phyloP scores from a whole-genome alignment of 2,329 filamentous ascomycete genomes.

The Lasiodiplodia gonubiensis region DNA sequence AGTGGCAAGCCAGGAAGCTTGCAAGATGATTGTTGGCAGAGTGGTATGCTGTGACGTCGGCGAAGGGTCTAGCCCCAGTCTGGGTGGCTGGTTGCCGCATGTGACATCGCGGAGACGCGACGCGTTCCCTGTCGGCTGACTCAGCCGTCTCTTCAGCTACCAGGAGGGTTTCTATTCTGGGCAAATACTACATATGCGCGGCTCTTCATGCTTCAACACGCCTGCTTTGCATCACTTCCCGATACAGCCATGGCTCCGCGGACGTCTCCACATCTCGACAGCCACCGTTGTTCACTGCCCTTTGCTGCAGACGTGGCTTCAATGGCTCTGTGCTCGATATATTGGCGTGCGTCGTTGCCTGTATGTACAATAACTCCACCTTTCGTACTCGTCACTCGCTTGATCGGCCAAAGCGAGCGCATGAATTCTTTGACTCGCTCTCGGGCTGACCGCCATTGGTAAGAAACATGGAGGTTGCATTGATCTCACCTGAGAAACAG shows the following conservation, averaged over 20 bases:
- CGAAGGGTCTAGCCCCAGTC: not conserved
- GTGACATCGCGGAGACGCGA: conserved; percentile 14
- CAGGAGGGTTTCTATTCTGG: not conserved
- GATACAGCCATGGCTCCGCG: not conserved
- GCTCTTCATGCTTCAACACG: not conserved
- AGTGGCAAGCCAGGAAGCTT: not conserved
- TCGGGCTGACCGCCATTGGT: not conserved
- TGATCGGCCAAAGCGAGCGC: not conserved
- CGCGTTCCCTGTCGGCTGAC: not conserved
- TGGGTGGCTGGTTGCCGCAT: not conserved
- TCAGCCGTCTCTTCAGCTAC: not conserved
- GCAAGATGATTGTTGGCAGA: conserved; percentile 14
- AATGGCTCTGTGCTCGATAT: not conserved
- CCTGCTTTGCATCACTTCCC: not conserved
- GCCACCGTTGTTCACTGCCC: not conserved
- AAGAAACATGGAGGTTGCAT: not conserved
- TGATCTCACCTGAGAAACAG: conserved; percentile 1
- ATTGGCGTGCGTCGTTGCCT: not conserved
- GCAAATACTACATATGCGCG: too few relatives aligned
- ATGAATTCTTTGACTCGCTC: not conserved
- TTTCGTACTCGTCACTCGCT: not conserved
- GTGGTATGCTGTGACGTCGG: conserved; percentile 11
- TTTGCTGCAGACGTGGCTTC: not conserved
- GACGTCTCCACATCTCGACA: not conserved
- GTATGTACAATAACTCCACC: not conserved